Evolutionary conservation across 176 grass and related monocot genomes (phyloP).

Genomic region (Aegilops sharonensis): DNA sequence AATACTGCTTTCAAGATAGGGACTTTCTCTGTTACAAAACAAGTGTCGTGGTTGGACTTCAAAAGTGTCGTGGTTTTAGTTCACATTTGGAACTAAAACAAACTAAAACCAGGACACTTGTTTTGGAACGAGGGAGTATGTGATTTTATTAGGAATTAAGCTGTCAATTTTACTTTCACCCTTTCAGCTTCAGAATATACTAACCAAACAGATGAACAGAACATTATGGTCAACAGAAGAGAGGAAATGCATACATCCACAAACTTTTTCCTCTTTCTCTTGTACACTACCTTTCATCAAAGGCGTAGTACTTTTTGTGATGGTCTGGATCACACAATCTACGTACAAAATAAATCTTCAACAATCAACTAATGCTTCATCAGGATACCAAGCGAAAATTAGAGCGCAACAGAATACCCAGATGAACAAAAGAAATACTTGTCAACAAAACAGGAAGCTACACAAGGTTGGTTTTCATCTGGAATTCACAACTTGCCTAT

Average conservation of each 20-base stretch:
- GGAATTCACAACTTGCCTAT: constrained; percentile 69
- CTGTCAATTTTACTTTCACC: background rate
- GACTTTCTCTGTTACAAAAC: no score
- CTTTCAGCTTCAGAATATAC: background rate
- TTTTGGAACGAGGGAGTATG: no score
- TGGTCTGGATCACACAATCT: constrained; percentile 29
- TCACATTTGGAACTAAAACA: no score
- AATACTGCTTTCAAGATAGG: background rate
- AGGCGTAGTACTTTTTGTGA: background rate
- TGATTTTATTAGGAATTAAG: background rate
- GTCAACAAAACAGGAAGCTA: constrained; percentile 53
- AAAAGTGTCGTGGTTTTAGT: no score
- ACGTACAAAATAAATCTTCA: constrained; percentile 43
- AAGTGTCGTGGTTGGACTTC: no score
- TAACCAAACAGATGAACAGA: background rate
- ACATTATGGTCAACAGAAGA: background rate
- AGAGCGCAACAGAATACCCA: constrained; percentile 26
- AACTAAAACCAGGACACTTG: no score
- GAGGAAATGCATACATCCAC: constrained; percentile 21
- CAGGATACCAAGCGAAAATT: constrained; percentile 23
- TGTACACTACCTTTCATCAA: constrained; percentile 44
- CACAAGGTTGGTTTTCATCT: constrained; percentile 52
- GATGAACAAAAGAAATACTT: constrained; percentile 27
- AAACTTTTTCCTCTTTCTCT: constrained; percentile 27
- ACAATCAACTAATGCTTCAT: constrained; percentile 41